These are phyloP conservation scores for Coriaria nepalensis DNA, from an alignment of 306 rosid genomes.

Conservation along the genomic window DNA sequence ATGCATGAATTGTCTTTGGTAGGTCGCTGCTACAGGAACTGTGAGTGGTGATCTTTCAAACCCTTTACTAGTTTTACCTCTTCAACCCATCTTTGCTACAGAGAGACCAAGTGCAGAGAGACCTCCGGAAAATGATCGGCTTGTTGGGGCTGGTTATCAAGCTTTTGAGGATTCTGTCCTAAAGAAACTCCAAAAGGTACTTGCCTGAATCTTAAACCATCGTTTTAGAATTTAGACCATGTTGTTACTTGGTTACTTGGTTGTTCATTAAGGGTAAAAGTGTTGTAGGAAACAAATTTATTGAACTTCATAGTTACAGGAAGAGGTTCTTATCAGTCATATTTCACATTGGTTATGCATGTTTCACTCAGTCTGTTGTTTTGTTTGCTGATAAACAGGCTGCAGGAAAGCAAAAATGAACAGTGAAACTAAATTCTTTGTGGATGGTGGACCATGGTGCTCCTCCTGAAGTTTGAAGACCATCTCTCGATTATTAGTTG, in stretches of 20 bases:
- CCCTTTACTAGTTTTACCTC: slow-evolving; percentile 70
- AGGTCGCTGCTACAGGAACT: slow-evolving; percentile 58
- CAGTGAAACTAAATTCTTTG: too few relatives aligned
- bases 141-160: slow-evolving; percentile 66
- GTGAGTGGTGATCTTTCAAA: slow-evolving; percentile 64
- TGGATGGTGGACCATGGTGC: too few relatives aligned
- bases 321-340: neutral
- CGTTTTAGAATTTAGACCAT: neutral
- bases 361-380: slow-evolving; percentile 12
- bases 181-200: slow-evolving; percentile 64
- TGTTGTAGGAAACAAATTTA: too few relatives aligned
- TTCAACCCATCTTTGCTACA: slow-evolving; percentile 37
- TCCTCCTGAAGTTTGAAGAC: too few relatives aligned
- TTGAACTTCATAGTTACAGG: too few relatives aligned
- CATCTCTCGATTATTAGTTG: too few relatives aligned
- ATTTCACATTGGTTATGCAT: slow-evolving; percentile 9
- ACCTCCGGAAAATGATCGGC: slow-evolving; percentile 28
- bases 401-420: slow-evolving; percentile 4
- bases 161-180: slow-evolving; percentile 76
- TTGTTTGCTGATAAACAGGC: slow-evolving; percentile 22
- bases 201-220: too few relatives aligned
- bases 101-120: slow-evolving; percentile 28
- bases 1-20: slow-evolving; percentile 9
- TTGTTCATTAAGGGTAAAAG: too few relatives aligned
- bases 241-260: neutral